Evolutionary conservation across 306 rosid species (phyloP).

Genomic region (Pyrus bretschneideri): DNA sequence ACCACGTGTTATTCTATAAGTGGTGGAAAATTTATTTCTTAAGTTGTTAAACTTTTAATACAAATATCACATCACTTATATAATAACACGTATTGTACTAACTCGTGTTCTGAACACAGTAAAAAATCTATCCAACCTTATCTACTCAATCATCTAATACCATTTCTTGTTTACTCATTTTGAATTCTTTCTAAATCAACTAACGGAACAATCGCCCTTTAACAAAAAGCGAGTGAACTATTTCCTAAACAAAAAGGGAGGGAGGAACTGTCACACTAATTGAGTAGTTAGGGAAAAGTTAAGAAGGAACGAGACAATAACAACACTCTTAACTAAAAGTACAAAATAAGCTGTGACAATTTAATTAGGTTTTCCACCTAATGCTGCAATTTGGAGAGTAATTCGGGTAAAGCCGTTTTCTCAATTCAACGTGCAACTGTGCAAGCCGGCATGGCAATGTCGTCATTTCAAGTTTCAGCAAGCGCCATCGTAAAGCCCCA

Average conservation of each 20-base stretch:
- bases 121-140: too few species aligned
- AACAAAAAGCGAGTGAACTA: too few species aligned
- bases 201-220: accelerated
- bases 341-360: background rate
- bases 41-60: too few species aligned
- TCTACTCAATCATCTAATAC: background rate
- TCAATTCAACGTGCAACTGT: background rate
- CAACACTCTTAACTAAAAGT: background rate
- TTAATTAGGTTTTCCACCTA: background rate
- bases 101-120: accelerated
- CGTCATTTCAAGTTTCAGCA: background rate
- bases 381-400: background rate
- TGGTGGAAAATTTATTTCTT: accelerated
- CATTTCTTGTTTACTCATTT: background rate
- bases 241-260: too few species aligned
- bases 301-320: background rate
- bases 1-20: too few species aligned
- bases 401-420: background rate
- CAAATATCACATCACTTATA: too few species aligned
- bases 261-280: background rate
- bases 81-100: too few species aligned
- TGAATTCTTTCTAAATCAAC: too few species aligned
- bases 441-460: background rate
- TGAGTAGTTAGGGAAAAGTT: background rate
- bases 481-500: background rate